Conservation (phyloP, 768 basidiomycete genomes). For the Tulasnella sp. region DNA sequence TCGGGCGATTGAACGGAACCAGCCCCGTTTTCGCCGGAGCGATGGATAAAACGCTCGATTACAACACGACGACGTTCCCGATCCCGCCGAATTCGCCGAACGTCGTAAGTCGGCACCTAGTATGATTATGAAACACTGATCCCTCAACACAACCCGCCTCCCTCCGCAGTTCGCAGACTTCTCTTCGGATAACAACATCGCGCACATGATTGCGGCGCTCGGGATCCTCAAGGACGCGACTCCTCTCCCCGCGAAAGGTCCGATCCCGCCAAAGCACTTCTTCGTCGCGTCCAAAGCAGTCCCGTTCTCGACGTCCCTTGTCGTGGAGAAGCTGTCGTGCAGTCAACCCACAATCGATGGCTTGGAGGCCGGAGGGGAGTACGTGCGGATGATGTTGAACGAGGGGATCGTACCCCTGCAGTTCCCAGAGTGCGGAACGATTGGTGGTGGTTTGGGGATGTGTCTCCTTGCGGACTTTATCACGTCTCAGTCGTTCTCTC, state of each 20-base stretch:
- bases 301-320: constrained; percentile 10
- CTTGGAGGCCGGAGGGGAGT: not conserved
- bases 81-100: constrained; percentile 6
- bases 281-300: constrained; percentile 11
- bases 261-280: not conserved
- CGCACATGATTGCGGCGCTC: constrained; percentile 11
- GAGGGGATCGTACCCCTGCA: constrained; percentile 1
- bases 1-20: constrained; percentile 15
- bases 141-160: not conserved
- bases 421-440: not conserved
- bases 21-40: not conserved
- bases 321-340: constrained; percentile 15
- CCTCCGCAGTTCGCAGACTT: constrained; percentile 14
- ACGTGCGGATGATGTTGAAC: constrained; percentile 10
- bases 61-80: constrained; percentile 10
- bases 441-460: not conserved
- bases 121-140: not conserved
- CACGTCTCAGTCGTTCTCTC: not conserved
- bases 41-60: constrained; percentile 12
- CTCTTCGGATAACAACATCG: constrained; percentile 14
- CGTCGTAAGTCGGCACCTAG: not conserved
- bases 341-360: not conserved
- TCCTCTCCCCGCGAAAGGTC: not conserved
- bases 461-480: constrained; percentile 7
- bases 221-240: constrained; percentile 3